These are phyloP conservation scores for Eucalyptus sp. DNA, from an alignment of 345 rosid species.

Conservation along the genomic window DNA sequence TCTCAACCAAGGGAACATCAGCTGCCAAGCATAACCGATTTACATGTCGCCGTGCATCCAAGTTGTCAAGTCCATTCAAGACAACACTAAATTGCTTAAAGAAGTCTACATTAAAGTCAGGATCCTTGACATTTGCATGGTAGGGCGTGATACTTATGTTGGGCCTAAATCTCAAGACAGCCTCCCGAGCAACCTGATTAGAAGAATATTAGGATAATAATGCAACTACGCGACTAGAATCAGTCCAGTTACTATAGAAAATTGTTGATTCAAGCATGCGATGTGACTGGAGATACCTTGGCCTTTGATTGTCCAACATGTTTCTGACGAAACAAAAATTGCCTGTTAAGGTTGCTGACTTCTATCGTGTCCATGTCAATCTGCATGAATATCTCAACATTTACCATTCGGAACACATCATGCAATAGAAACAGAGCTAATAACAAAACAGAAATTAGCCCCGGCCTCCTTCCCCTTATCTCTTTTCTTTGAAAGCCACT, in stretches of 20 bases:
- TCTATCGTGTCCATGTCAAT: constrained; percentile 99
- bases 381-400: constrained; percentile 24
- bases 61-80: constrained; percentile 92
- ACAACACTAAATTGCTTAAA: constrained; percentile 92
- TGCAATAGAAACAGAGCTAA: not conserved
- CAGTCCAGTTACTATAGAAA: not conserved
- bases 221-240: not conserved
- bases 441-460: not conserved
- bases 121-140: constrained; percentile 87
- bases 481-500: not conserved
- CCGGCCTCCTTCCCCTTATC: not conserved
- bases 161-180: constrained; percentile 90
- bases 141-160: constrained; percentile 66
- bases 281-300: constrained; percentile 32
- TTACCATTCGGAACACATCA: not conserved
- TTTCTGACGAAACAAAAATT: constrained; percentile 77
- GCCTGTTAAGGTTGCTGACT: constrained; percentile 98
- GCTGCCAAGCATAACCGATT: constrained; percentile 99
- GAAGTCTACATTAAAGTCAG: constrained; percentile 76
- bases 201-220: not conserved
- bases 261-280: not conserved
- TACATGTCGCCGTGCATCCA: constrained; percentile 95
- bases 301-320: constrained; percentile 99
- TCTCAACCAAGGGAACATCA: constrained; percentile 92
- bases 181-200: constrained; percentile 92